Evolutionary conservation across 345 rosid species (phyloP), one percentile per base, ranked within the genome.

Genomic region (Camelina neglecta): DNA sequence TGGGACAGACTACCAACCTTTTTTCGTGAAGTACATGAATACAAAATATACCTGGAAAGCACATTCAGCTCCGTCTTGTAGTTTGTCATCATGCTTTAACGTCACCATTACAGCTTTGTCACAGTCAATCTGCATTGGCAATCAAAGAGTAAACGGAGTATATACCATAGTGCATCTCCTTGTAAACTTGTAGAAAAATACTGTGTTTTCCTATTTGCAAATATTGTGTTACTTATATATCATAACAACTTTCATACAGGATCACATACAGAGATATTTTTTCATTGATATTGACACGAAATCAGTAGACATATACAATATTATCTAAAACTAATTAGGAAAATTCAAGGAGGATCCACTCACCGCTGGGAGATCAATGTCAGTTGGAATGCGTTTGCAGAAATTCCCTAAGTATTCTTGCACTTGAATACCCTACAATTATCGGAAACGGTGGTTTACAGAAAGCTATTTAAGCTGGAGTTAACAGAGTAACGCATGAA

Each of bases 81-180:
- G 83, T 81, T 92, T 95, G 75, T 95, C 99, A 76, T 95, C 99
- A 78, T 95, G 97, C 83, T 95, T 93, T 77, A 93, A 76, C 12
- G 93, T 86, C 78, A 95, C 98, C 96, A 93, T 82, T 39, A 95
- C 89, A 89, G 80, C 82, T 90, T 96, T 93, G 86, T 93, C 96
- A 78, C 97, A 92, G 72, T 95, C 98, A 81, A 90, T 90, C 99
- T 95, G 96, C 81, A 85, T 10, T 26, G 73, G 87, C 93, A 81
- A 89, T 85, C 89, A 79, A 69, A 51, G 31, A 75, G 60, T 58
- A 58, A 78, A 69, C 60, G 24, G 24, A 51, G 51, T 67, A 24
- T 10, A 69, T 41, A 81, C 8, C 67, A 65, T 66, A 69, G 44
- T 12, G 67, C 35, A 45, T 49, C 47, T 36, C 11, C 50, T 51